phyloP scores from a whole-genome alignment of 768 basidiomycete species.

The Plicaturopsis crispa region DNA sequence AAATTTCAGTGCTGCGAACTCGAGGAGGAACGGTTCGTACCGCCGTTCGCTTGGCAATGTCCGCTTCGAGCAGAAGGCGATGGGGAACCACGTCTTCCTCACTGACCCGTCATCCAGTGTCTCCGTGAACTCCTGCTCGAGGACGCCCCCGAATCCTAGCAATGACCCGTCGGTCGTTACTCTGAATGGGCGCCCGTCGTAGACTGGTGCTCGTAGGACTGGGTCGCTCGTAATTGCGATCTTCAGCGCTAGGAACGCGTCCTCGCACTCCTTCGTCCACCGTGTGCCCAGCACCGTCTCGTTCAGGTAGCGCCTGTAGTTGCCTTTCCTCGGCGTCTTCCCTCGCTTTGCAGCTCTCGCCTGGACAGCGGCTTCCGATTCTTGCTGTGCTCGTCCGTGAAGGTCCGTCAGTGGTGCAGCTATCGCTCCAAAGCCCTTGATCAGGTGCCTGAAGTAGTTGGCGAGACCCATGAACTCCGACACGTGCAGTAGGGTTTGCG shows the following conservation, averaged over 20 bases:
- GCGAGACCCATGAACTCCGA: constrained; percentile 26
- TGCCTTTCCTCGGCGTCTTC: neutral
- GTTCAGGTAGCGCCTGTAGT: neutral
- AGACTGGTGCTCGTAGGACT: constrained; percentile 21
- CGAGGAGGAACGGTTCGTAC: constrained; percentile 23
- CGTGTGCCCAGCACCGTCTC: constrained; percentile 1
- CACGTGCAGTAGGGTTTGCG: constrained; percentile 19
- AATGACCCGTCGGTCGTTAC: constrained; percentile 26
- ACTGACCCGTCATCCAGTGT: constrained; percentile 11
- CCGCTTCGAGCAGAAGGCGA: constrained; percentile 25
- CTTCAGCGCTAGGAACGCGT: constrained; percentile 24
- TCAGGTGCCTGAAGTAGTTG: constrained; percentile 25
- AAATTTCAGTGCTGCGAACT: constrained; percentile 23
- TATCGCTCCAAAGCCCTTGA: constrained; percentile 23
- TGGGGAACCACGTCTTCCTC: constrained; percentile 15
- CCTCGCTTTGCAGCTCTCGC: constrained; percentile 12
- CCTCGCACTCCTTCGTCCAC: constrained; percentile 16
- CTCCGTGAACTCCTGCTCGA: constrained; percentile 17
- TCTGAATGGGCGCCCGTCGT: constrained; percentile 26
- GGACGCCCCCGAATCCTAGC: constrained; percentile 22
- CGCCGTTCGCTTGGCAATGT: constrained; percentile 21
- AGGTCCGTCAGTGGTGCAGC: constrained; percentile 25
- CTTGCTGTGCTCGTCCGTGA: constrained; percentile 10
- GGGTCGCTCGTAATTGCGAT: constrained; percentile 21
- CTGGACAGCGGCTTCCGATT: constrained; percentile 18